Evolutionary conservation across 163 green algal species (phyloP).

Genomic region (Chlamydomonas reinhardtii): DNA sequence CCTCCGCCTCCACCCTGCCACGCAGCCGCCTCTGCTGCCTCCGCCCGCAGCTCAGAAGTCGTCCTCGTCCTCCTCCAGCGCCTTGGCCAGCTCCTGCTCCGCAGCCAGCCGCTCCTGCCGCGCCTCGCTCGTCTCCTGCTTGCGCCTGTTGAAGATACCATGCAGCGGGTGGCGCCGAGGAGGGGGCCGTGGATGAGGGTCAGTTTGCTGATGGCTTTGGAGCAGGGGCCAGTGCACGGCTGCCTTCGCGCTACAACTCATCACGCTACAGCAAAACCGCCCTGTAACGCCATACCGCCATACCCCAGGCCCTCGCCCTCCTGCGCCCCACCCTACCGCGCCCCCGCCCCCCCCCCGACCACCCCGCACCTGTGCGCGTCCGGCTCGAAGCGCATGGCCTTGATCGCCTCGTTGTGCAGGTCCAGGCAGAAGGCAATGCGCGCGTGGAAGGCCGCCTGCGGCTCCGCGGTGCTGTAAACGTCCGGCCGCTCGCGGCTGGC

Average conservation of each 20-base stretch:
- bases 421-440: conserved; percentile 99
- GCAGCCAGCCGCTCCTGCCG: conserved; percentile 66
- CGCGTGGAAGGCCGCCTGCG: conserved; percentile 93
- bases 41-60: conserved; percentile 43
- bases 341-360: no score
- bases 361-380: conserved; percentile 60
- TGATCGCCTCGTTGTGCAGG: conserved; percentile 96
- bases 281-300: background rate
- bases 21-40: no score
- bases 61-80: conserved; percentile 64
- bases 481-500: conserved; percentile 70
- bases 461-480: conserved; percentile 87
- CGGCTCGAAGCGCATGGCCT: conserved; percentile 87
- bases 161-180: no score
- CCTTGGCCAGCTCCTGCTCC: conserved; percentile 69
- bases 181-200: no score
- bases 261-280: background rate
- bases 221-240: no score
- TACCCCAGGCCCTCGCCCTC: background rate
- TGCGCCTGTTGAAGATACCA: conserved; percentile 9
- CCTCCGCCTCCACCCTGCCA: no score
- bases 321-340: background rate
- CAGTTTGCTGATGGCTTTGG: no score
- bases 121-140: conserved; percentile 64
- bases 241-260: no score